These are phyloP conservation scores for Kodamaea sp. DNA, from an alignment of 1,139 yeast genomes.

Conservation along the genomic window DNA sequence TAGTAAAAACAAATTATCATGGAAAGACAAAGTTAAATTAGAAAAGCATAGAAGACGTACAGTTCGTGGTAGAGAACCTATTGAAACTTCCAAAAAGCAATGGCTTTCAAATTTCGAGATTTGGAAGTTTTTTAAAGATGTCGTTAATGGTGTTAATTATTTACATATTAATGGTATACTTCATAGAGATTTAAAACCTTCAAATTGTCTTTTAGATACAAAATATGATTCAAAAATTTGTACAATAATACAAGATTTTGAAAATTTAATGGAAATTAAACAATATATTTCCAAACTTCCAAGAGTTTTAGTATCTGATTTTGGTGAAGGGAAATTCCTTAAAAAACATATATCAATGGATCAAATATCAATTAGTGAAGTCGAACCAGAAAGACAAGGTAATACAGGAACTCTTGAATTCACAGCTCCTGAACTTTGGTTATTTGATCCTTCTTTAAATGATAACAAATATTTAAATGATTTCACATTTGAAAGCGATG, in stretches of 20 bases:
- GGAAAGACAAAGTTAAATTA: conserved; percentile 27
- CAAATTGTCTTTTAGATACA: conserved; percentile 67
- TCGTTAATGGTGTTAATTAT: conserved; percentile 65
- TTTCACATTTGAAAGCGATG: conserved; percentile 68
- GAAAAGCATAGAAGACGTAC: conserved; percentile 21
- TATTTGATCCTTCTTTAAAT: conserved; percentile 22
- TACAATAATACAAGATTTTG: conserved; percentile 11
- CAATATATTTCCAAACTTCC: conserved; percentile 44
- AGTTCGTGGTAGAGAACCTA: conserved; percentile 1
- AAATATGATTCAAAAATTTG: conserved; percentile 19
- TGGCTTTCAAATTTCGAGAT: conserved; percentile 42
- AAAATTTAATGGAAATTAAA: conserved; percentile 18
- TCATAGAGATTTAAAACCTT: conserved; percentile 85
- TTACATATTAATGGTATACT: conserved; percentile 71
- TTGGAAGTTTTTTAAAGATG: conserved; percentile 63
- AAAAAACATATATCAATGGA: conserved; percentile 30
- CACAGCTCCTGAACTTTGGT: conserved; percentile 78
- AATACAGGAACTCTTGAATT: conserved; percentile 84
- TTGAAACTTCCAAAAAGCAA: not conserved
- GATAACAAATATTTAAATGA: conserved; percentile 36
- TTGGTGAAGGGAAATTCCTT: conserved; percentile 82
- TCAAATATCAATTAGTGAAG: conserved; percentile 10
- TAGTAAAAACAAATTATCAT: conserved; percentile 21
- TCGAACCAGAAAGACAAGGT: conserved; percentile 42
- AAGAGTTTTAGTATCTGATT: conserved; percentile 73